Conservation (phyloP, 306 rosid species). For the Boehmeria nivea region DNA sequence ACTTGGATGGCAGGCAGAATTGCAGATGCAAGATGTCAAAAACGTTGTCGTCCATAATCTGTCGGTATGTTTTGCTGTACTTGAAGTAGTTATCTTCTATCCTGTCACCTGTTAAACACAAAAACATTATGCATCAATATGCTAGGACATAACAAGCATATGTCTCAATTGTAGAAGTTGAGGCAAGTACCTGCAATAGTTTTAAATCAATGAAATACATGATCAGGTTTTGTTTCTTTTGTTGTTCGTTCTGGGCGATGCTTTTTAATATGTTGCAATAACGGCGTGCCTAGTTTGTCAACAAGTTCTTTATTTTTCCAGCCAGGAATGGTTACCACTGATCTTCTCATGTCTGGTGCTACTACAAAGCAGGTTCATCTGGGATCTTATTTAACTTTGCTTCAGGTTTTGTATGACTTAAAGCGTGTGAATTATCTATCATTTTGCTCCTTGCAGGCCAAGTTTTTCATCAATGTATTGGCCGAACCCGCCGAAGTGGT, state of each 20-base stretch:
- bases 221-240: no score
- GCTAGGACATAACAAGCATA: not conserved
- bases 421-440: not conserved
- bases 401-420: not conserved
- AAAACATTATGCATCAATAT: not conserved
- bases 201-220: no score
- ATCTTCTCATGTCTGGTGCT: constrained; percentile 98
- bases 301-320: constrained; percentile 29
- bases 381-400: not conserved
- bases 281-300: not conserved
- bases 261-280: not conserved
- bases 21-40: constrained; percentile 87
- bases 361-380: constrained; percentile 73
- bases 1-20: constrained; percentile 56
- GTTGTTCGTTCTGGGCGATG: no score
- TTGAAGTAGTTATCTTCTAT: not conserved
- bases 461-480: constrained; percentile 89
- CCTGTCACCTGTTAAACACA: not conserved
- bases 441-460: constrained; percentile 57
- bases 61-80: constrained; percentile 50
- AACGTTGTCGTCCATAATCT: constrained; percentile 81
- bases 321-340: constrained; percentile 99
- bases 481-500: constrained; percentile 99
- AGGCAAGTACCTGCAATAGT: no score
- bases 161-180: no score